Evolutionary conservation across 1,139 yeast genomes (phyloP).

Genomic region (Candida glucosophila): DNA sequence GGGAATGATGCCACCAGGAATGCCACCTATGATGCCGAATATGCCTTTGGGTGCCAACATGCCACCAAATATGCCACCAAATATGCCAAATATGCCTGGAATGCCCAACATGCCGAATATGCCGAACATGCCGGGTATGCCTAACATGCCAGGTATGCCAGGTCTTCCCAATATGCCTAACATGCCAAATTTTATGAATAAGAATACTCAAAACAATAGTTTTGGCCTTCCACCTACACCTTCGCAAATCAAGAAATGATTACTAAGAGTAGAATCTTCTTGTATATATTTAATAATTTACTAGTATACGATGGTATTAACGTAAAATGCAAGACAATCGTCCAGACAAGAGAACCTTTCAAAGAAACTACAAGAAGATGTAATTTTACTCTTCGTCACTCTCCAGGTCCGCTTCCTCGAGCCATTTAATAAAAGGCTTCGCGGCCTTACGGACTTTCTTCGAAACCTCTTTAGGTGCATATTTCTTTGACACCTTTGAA

Average conservation of each 20-base stretch:
- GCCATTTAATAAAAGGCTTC: slow-evolving; percentile 91
- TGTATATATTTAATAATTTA: neutral
- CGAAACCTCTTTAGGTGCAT: slow-evolving; percentile 83
- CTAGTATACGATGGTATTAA: too few species aligned
- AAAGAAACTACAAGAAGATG: slow-evolving; percentile 1
- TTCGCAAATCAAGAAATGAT: slow-evolving; percentile 4
- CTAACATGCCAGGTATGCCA: slow-evolving; percentile 10
- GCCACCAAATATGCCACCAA: slow-evolving; percentile 9
- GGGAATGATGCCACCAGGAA: slow-evolving; percentile 17
- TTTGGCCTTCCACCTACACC: slow-evolving; percentile 12
- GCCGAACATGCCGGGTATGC: slow-evolving; percentile 9
- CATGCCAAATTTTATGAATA: slow-evolving; percentile 10
- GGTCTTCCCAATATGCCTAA: slow-evolving; percentile 9
- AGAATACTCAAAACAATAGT: slow-evolving; percentile 2
- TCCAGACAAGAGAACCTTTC: too few species aligned
- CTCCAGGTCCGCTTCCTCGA: slow-evolving; percentile 79
- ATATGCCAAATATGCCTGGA: slow-evolving; percentile 8
- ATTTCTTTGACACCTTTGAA: slow-evolving; percentile 84
- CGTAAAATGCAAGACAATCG: too few species aligned
- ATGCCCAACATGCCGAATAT: slow-evolving; percentile 8
- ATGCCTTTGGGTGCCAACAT: slow-evolving; percentile 10
- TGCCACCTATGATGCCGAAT: slow-evolving; percentile 14
- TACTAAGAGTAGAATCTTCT: neutral
- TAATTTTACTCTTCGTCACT: slow-evolving; percentile 45
- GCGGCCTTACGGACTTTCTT: slow-evolving; percentile 96